Evolutionary conservation across 1,284 basidiomycete genomes (phyloP).

Genomic region (Ustilago hordei): DNA sequence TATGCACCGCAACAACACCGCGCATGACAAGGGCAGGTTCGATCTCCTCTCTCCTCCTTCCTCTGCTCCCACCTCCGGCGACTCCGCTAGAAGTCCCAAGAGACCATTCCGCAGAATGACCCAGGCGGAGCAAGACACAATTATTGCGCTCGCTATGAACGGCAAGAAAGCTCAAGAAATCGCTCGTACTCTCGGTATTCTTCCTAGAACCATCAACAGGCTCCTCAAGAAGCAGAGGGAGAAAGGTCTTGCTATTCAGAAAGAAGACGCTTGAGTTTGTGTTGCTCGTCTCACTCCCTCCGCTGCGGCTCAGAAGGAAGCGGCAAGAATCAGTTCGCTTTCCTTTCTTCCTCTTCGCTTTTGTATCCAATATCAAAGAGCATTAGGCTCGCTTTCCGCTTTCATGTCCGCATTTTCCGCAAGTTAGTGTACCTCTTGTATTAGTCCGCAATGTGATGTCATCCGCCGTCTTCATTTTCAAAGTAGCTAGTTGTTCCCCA

Average conservation of each 20-base stretch:
- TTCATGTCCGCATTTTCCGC: background rate
- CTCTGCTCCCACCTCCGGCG: background rate
- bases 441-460: background rate
- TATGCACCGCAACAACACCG: background rate
- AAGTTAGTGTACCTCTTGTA: background rate
- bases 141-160: conserved; percentile 4
- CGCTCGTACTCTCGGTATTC: conserved; percentile 13
- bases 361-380: background rate
- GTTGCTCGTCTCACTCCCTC: background rate
- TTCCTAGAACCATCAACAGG: conserved; percentile 8
- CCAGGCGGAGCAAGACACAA: conserved; percentile 14
- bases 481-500: background rate
- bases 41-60: background rate
- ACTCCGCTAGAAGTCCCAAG: background rate
- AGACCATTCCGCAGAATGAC: background rate
- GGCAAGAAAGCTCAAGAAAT: conserved; percentile 13
- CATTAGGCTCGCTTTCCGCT: background rate
- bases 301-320: conserved; percentile 6
- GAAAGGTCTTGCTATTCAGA: background rate
- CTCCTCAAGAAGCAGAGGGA: conserved; percentile 8
- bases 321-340: background rate
- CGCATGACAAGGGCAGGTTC: background rate
- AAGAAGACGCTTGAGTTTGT: background rate
- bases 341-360: background rate
- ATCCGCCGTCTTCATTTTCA: background rate